Evolutionary conservation across 345 rosid genomes (phyloP), one percentile per base, ranked within the genome.

Genomic region (Leavenworthia alabamica): DNA sequence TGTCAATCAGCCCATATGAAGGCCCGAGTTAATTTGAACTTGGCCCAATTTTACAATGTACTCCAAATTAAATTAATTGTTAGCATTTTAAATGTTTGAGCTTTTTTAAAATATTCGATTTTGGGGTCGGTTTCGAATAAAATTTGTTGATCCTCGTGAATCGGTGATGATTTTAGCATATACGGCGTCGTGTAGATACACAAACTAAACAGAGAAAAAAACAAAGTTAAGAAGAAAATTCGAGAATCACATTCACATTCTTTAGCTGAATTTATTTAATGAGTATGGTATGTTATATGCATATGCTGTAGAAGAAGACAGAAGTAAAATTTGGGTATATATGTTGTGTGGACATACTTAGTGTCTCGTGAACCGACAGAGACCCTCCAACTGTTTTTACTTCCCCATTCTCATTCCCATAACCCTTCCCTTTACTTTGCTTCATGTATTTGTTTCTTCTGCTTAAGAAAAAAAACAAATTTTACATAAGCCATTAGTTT

Each of bases 361-460:
- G 50, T 41, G 61, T 57, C 75, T 64, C 75, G 75, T 71, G 75
- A 71, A 64, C 36, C 65, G 70, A 71, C 66, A 56, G 75, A 5
- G 64, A 64, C 75, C 24, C 42, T 43, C 56, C 56, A 57, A 41
- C 70, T 35, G 55, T 57, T 41, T 56, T 50, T 28, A 19, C 37
- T 57, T 63, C 65, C 62, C 41, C 46, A 47, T 63, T 56, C 70
- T 56, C 10, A 49, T 49, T 63, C 75, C 58, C 60, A 56, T 19
- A 23, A 9, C 13, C 36, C 56, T 50, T 50, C 66, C 14, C 71
- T 64, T 64, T 48, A 47, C 2, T 22, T 8, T 20, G 12, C 27
- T 47, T 42, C 54, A 47, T 42, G 8, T 23, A 26, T 31, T 31
- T 56, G 64, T 48, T 63, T 56, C 69, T 32, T n/a, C 50, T 20